These are phyloP conservation scores for Graphiopsis chlorocephala DNA, from an alignment of 2,329 filamentous ascomycete genomes.

Conservation along the genomic window DNA sequence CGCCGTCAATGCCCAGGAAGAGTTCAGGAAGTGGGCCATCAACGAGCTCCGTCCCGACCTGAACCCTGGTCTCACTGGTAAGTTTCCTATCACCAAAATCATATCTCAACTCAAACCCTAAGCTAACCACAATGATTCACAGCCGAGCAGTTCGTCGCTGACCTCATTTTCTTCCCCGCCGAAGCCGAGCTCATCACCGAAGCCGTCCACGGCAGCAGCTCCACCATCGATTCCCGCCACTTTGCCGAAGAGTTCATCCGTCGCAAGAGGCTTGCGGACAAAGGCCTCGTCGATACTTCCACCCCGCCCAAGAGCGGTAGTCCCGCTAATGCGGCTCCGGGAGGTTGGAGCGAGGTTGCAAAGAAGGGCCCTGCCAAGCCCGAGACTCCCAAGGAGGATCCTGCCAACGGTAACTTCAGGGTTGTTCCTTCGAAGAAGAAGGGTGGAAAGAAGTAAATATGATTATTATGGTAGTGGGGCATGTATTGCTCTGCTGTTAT, in stretches of 20 bases:
- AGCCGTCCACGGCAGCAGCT: slow-evolving; percentile 80
- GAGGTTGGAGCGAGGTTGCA: slow-evolving; percentile 94
- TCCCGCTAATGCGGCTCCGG: slow-evolving; percentile 49
- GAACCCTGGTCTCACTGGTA: slow-evolving; percentile 66
- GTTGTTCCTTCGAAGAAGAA: slow-evolving; percentile 93
- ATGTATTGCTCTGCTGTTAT: background rate
- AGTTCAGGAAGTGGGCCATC: slow-evolving; percentile 91
- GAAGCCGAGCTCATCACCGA: slow-evolving; percentile 84
- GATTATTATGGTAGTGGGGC: background rate
- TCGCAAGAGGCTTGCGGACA: slow-evolving; percentile 88
- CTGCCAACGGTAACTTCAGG: slow-evolving; percentile 69
- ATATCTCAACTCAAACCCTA: background rate
- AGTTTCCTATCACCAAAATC: slow-evolving; percentile 29
- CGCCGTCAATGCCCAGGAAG: slow-evolving; percentile 70
- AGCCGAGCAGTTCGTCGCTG: slow-evolving; percentile 80
- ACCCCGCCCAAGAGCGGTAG: slow-evolving; percentile 50
- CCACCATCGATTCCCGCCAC: slow-evolving; percentile 86
- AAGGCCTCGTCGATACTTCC: slow-evolving; percentile 74
- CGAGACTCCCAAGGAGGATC: slow-evolving; percentile 34
- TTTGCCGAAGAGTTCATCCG: slow-evolving; percentile 94
- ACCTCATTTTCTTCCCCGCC: slow-evolving; percentile 70
- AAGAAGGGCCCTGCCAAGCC: slow-evolving; percentile 69
- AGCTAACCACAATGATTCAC: slow-evolving; percentile 34
- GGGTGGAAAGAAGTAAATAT: slow-evolving; percentile 9
- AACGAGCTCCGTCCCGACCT: slow-evolving; percentile 73